A percentile compares a stretch with the other conserved stretches of the same genome.
phyloP scores from a whole-genome alignment of 345 rosid species.

The Trapa bicornis region DNA sequence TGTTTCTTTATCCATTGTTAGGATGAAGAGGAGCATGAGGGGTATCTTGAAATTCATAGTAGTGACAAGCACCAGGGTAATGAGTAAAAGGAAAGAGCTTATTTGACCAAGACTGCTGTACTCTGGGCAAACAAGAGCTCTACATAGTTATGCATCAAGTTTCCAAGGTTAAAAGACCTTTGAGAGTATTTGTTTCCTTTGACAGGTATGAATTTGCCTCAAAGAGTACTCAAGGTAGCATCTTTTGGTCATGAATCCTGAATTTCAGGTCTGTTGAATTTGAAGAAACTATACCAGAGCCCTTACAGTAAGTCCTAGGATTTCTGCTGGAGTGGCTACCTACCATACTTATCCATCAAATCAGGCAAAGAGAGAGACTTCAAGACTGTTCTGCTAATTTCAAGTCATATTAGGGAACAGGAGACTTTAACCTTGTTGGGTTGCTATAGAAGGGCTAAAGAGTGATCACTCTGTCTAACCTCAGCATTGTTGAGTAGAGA shows the following conservation, averaged over 20 bases:
- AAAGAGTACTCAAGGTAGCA: background rate
- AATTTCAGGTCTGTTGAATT: background rate
- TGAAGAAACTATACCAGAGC: background rate
- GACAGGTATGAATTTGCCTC: too few relatives aligned
- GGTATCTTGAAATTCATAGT: conserved; percentile 10
- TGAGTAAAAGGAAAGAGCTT: background rate
- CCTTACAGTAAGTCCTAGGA: too few relatives aligned
- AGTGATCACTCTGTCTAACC: background rate
- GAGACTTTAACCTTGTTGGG: background rate
- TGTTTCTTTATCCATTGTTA: background rate
- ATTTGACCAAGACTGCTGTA: background rate
- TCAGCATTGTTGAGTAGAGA: background rate
- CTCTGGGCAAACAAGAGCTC: background rate
- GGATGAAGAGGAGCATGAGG: conserved; percentile 26
- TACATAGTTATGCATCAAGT: background rate
- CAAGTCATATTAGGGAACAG: too few relatives aligned
- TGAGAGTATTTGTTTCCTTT: background rate
- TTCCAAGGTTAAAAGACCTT: background rate
- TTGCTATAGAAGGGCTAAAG: background rate
- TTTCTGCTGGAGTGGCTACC: background rate
- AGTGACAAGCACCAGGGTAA: conserved; percentile 5
- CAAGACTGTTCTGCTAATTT: background rate
- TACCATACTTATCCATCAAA: background rate
- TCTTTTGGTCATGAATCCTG: background rate
- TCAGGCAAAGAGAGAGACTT: background rate